Evolutionary conservation across 225 moss, liverwort and hornwort genomes (phyloP).

Genomic region (Neckera pumila): DNA sequence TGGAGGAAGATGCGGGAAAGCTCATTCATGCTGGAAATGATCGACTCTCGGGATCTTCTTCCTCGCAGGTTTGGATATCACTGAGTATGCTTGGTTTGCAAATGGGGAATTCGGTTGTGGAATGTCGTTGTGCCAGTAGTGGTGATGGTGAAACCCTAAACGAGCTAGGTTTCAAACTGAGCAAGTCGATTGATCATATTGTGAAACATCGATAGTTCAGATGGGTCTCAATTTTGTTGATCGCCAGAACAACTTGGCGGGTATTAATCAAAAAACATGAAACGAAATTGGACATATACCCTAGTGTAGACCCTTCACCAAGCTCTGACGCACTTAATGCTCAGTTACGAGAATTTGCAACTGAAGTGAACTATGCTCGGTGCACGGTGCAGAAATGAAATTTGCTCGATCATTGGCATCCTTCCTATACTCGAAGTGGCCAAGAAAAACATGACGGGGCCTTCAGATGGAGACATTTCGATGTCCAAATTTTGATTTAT

Average conservation of each 20-base stretch:
- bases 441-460: not conserved
- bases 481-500: not conserved
- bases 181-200: not conserved
- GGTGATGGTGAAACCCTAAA: not conserved
- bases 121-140: not conserved
- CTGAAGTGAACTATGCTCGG: not conserved
- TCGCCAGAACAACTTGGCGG: not conserved
- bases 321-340: not conserved
- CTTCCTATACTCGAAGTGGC: not conserved
- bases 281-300: not conserved
- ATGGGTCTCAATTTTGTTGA: not conserved
- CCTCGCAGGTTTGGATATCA: slow-evolving; percentile 56
- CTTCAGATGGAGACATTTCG: not conserved
- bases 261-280: not conserved
- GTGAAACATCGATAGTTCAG: not conserved
- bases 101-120: not conserved
- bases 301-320: not conserved
- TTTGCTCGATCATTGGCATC: not conserved
- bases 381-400: not conserved
- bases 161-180: not conserved
- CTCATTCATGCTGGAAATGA: slow-evolving; percentile 91
- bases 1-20: slow-evolving; percentile 99
- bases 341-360: not conserved
- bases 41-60: slow-evolving; percentile 75
- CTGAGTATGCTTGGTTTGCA: not conserved